Percentiles rank a stretch among this genome's conserved stretches.
phyloP scores from a whole-genome alignment of 495 filamentous ascomycete genomes.

The Aspergillus diversus region DNA sequence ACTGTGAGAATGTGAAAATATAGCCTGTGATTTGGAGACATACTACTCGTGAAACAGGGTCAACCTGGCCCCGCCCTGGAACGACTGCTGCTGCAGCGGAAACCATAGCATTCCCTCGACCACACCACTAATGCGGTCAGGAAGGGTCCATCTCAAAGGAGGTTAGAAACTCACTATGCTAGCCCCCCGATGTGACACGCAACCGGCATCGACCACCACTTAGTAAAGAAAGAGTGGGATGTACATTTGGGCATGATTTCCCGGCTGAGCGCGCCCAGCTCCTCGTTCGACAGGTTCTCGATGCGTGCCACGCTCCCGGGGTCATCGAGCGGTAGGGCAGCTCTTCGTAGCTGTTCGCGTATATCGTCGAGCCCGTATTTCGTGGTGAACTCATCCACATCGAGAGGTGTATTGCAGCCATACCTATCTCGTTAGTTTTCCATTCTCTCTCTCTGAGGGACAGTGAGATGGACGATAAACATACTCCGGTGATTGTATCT shows the following conservation, averaged over 20 bases:
- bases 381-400: neutral
- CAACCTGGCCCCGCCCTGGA: neutral
- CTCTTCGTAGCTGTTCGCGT: neutral
- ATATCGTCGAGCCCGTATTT: neutral
- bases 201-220: neutral
- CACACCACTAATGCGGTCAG: neutral
- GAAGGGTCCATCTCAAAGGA: neutral
- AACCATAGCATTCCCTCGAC: neutral
- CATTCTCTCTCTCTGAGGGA: too few species aligned
- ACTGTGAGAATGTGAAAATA: too few species aligned
- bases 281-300: neutral
- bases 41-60: neutral
- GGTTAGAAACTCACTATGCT: neutral
- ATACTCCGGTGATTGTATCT: too few species aligned
- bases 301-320: neutral
- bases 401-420: too few species aligned
- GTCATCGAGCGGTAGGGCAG: neutral
- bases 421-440: too few species aligned
- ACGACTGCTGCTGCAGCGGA: neutral
- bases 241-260: neutral
- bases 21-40: neutral
- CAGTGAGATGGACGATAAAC: too few species aligned
- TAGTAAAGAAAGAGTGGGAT: neutral
- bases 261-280: neutral
- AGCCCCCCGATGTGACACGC: neutral